Conservation (phyloP, 495 filamentous ascomycete species). For the Talaromyces trachyspermus region DNA sequence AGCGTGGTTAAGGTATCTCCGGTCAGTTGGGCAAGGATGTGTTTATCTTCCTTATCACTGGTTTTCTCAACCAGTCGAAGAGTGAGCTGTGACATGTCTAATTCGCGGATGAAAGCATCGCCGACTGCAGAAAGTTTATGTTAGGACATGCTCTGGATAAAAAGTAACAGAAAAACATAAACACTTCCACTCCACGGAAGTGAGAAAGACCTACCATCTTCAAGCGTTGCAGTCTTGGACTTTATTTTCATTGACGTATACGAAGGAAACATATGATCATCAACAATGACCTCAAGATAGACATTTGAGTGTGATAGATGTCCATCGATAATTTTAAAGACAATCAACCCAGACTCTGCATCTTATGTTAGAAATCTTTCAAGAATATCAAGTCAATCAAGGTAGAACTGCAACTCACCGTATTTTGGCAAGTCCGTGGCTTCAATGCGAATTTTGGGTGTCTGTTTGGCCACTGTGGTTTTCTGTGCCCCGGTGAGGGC, state of each 20-base stretch:
- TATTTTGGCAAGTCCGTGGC: conserved; percentile 74
- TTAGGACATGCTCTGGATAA: neutral
- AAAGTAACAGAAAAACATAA: neutral
- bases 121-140: conserved; percentile 44
- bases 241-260: conserved; percentile 73
- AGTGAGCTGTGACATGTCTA: conserved; percentile 90
- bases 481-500: conserved; percentile 20
- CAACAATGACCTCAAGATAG: conserved; percentile 82
- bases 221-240: conserved; percentile 57
- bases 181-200: neutral
- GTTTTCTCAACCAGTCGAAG: conserved; percentile 70
- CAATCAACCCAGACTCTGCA: conserved; percentile 79
- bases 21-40: conserved; percentile 71
- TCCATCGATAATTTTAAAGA: conserved; percentile 89
- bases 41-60: conserved; percentile 67
- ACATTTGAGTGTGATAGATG: conserved; percentile 68
- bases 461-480: conserved; percentile 39
- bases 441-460: conserved; percentile 69
- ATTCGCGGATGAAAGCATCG: conserved; percentile 91
- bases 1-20: conserved; percentile 82
- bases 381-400: neutral
- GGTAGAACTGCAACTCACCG: conserved; percentile 38
- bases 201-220: conserved; percentile 55
- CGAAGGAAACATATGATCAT: conserved; percentile 88
- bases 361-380: conserved; percentile 15